Percentiles rank a stretch among this genome's conserved stretches.
These are phyloP conservation scores for Cenchrus americanus DNA, from an alignment of 176 grass and related monocot species.

Conservation along the genomic window DNA sequence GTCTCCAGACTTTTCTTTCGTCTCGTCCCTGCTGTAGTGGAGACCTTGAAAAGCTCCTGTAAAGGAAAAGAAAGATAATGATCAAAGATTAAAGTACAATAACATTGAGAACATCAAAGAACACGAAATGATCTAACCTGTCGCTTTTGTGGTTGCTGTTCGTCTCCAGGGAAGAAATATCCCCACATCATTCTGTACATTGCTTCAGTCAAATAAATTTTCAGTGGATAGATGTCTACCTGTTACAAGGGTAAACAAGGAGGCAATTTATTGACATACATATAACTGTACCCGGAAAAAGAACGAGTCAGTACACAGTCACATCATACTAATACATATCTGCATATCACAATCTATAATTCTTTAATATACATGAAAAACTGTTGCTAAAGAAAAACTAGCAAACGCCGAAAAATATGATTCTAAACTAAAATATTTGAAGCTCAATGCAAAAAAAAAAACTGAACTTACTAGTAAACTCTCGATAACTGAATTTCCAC, in stretches of 20 bases:
- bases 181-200: slow-evolving; percentile 99
- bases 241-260: slow-evolving; percentile 53
- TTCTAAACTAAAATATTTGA: no score
- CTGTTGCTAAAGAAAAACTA: slow-evolving; percentile 23
- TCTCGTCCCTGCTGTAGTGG: slow-evolving; percentile 77
- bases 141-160: slow-evolving; percentile 85
- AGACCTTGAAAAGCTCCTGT: slow-evolving; percentile 97
- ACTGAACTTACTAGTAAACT: slow-evolving; percentile 67
- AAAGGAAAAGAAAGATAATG: slow-evolving; percentile 40
- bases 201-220: slow-evolving; percentile 95
- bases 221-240: slow-evolving; percentile 98
- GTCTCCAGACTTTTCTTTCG: slow-evolving; percentile 83
- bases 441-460: background rate
- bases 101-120: slow-evolving; percentile 8
- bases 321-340: slow-evolving; percentile 24
- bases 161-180: slow-evolving; percentile 96
- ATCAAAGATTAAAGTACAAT: slow-evolving; percentile 34
- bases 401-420: slow-evolving; percentile 11
- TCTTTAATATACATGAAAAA: background rate
- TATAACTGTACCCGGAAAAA: slow-evolving; percentile 15
- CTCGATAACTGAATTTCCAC: slow-evolving; percentile 82
- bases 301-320: background rate
- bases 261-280: slow-evolving; percentile 38
- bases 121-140: slow-evolving; percentile 63
- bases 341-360: slow-evolving; percentile 19